Percentiles rank a stretch among this genome's conserved stretches.
Evolutionary conservation across 441 rosid species (phyloP).

Genomic region (Dalechampia spathulata): DNA sequence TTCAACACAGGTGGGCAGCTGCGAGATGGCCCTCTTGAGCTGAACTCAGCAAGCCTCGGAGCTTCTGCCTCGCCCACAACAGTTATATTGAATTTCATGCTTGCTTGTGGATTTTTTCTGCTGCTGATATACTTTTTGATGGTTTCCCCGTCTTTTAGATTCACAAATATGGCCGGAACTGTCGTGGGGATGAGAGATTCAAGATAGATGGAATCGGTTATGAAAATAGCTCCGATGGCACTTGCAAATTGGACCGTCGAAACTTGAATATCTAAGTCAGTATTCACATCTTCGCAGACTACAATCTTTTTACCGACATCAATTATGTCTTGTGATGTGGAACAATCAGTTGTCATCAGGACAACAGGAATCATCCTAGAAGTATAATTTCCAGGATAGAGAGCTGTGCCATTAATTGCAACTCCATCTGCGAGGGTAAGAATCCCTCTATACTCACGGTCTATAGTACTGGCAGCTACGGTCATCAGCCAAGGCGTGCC

Average conservation of each 20-base stretch:
- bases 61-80: background rate
- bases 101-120: background rate
- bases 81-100: background rate
- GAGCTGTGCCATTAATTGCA: background rate
- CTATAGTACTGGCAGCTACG: background rate
- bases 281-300: background rate
- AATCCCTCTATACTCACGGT: background rate
- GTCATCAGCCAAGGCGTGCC: background rate
- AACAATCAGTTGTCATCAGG: background rate
- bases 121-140: background rate
- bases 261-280: background rate
- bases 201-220: background rate
- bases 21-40: slow-evolving; percentile 4
- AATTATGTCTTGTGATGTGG: background rate
- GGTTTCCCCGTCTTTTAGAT: background rate
- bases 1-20: background rate
- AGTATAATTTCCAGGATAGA: background rate
- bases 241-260: background rate
- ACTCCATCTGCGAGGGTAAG: background rate
- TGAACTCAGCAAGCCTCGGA: background rate
- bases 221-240: background rate
- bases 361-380: background rate
- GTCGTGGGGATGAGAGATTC: background rate
- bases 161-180: background rate
- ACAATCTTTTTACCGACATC: background rate